Base-by-base conservation (phyloP, 352 stramenopile genomes). In the Globisporangium middletonii region DNA sequence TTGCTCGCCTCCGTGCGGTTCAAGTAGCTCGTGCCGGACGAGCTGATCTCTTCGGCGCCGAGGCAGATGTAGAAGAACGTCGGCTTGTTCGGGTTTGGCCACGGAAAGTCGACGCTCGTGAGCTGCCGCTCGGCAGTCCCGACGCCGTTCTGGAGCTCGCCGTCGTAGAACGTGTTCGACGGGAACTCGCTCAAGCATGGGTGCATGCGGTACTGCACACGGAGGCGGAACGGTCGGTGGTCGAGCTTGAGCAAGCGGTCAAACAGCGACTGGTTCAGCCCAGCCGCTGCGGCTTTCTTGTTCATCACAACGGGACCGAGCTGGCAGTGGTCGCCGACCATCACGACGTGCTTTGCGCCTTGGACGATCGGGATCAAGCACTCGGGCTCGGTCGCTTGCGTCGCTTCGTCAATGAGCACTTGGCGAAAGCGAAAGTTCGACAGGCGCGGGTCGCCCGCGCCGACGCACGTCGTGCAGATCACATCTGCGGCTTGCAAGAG, bases 181-280 rank as follows among this genome's bases (percentile, higher is more conserved):
- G 97, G 97, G 64, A 99, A 99, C 72, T 99, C 97, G 0, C 95
- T 99, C 50, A 99, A 73, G 57, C 91, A 97, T 18, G 97, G 97
- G 62, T 99, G 97, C 97, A 99, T 99, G 38, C 97, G 94, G 76
- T 99, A 99, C 73, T 99, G 97, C 6, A 99, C 96, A 50, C 97
- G 88, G 15, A 99, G 87, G 43, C 97, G 94, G 68, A 99, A 98
- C 12, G 97, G 97, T 41, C 93, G 92, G 62, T 98, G 88, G 53
- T 97, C 95, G 33, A 99, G 88, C 57, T 95, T 73, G 11, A 99
- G 80, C 6, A 99, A 74, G 12, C 97, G 92, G 65, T 99, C 97
- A 64, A 99, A 99, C 13, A 99, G 79, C 43, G 88, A 98, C 64
- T 98, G 94, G 47, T 97, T 99, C 33, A 99, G 69, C 0, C 97